Evolutionary conservation across 768 basidiomycete species (phyloP), one percentile per base, ranked within the genome.

Genomic region (Omphalotus guepiniiformis): DNA sequence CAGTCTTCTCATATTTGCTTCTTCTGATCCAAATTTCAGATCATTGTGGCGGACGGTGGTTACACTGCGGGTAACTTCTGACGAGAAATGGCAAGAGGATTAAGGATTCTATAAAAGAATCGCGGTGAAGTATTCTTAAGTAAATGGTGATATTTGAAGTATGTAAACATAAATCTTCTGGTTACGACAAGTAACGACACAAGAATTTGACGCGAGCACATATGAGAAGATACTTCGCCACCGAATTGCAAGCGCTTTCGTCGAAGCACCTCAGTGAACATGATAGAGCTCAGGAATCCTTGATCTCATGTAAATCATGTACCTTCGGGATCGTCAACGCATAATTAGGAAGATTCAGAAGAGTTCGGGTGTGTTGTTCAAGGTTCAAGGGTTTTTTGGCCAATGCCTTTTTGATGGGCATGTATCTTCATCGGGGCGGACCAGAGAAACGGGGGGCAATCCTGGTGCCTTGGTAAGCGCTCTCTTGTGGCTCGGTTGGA

Each of bases 41-140:
- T 75, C 28, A 63, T 75, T 30, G 72, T 71, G 0, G 72, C 67
- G 2, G 75, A 77, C 50, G 75, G 74, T 15, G 75, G 75, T 1
- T 59, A 62, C 65, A 72, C 72, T 3, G 57, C 67, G 3, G 65
- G 67, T n/a, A 70, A 67, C 0, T 67, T 63, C 48, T 64, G 29
- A 30, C 9, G 30, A 9, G 9, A 9, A 9, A 9, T 32, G 9
- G 30, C 9, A 9, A 9, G 9, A 32, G n/a, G n/a, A n/a, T 32
- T 32, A 9, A n/a, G 9, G 9, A 9, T 32, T 32, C 30, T n/a
- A 9, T 9, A n/a, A 9, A 9, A n/a, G 30, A 32, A n/a, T 32
- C n/a, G 30, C n/a, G n/a, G 30, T 32, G 9, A 9, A 32, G 30
- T 32, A n/a, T 32, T n/a, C 30, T 32, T n/a, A n/a, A n/a, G 30